Percentiles rank a stretch among this genome's conserved stretches.
Conservation (phyloP, 2,329 filamentous ascomycete genomes). For the Ophiostoma tasmaniense region DNA sequence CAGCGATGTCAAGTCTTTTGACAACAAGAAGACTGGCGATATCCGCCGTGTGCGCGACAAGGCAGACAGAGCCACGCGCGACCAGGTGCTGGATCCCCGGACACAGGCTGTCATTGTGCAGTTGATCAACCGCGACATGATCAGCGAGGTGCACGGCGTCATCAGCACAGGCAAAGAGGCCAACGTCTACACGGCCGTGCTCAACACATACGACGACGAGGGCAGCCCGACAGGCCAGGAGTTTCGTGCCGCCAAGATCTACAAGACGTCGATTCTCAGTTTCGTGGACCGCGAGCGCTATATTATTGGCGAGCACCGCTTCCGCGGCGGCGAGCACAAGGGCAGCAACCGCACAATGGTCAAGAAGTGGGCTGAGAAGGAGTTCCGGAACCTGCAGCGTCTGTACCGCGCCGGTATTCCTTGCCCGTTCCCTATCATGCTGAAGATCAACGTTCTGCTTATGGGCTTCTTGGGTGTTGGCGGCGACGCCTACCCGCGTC, state of each 20-base stretch:
- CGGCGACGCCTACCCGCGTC: conserved; percentile 77
- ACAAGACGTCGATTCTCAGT: conserved; percentile 94
- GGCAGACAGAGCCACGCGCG: conserved; percentile 84
- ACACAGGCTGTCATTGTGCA: conserved; percentile 93
- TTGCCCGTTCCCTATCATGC: conserved; percentile 78
- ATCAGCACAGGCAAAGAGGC: conserved; percentile 96
- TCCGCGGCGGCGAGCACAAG: conserved; percentile 86
- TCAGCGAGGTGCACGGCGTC: conserved; percentile 89
- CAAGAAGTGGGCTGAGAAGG: conserved; percentile 97
- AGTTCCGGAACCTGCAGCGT: conserved; percentile 85
- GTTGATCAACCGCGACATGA: conserved; percentile 85
- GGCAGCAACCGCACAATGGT: conserved; percentile 95
- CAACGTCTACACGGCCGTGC: conserved; percentile 89
- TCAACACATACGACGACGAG: conserved; percentile 33
- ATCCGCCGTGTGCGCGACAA: conserved; percentile 49
- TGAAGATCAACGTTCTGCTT: conserved; percentile 88
- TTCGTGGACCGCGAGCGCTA: conserved; percentile 98
- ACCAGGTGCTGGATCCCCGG: conserved; percentile 87
- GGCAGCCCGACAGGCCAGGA: conserved; percentile 40
- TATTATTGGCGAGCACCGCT: conserved; percentile 87
- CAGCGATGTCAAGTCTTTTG: neutral
- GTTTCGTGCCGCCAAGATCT: conserved; percentile 92
- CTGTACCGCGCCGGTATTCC: conserved; percentile 79
- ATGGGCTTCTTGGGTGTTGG: conserved; percentile 91
- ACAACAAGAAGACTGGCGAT: neutral